A percentile compares a stretch with the other conserved stretches of the same genome.
Evolutionary conservation across 495 filamentous ascomycete genomes (phyloP).

Genomic region (Penicillium arizonense): DNA sequence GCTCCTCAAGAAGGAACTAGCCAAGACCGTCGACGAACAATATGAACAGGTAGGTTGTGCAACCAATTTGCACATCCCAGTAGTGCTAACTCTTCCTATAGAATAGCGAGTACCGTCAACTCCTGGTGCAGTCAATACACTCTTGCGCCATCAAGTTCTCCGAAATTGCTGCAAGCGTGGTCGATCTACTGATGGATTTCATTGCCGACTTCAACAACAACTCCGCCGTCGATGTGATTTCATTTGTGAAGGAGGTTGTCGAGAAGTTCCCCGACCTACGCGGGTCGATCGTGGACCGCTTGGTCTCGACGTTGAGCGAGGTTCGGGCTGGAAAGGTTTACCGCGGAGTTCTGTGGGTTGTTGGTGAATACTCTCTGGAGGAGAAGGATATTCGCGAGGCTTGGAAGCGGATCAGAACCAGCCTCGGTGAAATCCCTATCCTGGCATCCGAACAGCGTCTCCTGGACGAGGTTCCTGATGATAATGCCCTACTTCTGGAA

Average conservation of each 20-base stretch:
- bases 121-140: constrained; percentile 96
- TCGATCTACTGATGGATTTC: constrained; percentile 98
- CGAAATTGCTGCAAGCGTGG: constrained; percentile 94
- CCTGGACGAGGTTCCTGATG: constrained; percentile 75
- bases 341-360: constrained; percentile 93
- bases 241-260: constrained; percentile 98
- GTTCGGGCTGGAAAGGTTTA: constrained; percentile 98
- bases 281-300: constrained; percentile 77
- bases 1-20: constrained; percentile 94
- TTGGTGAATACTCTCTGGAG: constrained; percentile 95
- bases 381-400: constrained; percentile 92
- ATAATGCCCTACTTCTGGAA: constrained; percentile 60
- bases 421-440: constrained; percentile 96
- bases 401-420: constrained; percentile 93
- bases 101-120: constrained; percentile 94
- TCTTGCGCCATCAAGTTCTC: constrained; percentile 98
- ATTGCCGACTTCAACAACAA: constrained; percentile 98
- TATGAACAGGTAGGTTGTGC: constrained; percentile 74
- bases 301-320: constrained; percentile 89
- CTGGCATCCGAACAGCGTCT: constrained; percentile 92
- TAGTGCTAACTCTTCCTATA: constrained; percentile 30
- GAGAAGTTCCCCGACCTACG: constrained; percentile 95
- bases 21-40: constrained; percentile 96
- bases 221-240: constrained; percentile 95
- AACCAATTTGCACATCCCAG: not conserved